These are phyloP conservation scores for Pharus latifolius DNA, from an alignment of 176 grass and related monocot genomes.

Conservation along the genomic window DNA sequence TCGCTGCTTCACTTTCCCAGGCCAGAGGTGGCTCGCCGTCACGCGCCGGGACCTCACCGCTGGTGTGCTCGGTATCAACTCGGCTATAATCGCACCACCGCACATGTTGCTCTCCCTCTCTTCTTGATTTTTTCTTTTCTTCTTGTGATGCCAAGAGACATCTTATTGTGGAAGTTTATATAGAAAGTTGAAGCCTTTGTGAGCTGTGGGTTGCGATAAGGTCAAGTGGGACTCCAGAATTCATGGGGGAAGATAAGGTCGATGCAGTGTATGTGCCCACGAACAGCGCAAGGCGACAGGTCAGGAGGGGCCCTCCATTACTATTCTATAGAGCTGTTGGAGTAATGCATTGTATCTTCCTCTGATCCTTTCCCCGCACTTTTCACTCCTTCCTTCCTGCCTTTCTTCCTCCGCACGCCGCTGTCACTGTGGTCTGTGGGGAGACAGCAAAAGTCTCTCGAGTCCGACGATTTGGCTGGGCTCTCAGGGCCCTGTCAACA, in stretches of 20 bases:
- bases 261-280: too few species aligned
- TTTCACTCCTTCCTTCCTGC: background rate
- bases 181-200: background rate
- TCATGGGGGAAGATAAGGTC: slow-evolving; percentile 16
- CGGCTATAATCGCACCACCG: slow-evolving; percentile 65
- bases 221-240: slow-evolving; percentile 8
- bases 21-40: slow-evolving; percentile 16
- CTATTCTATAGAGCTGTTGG: background rate
- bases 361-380: background rate
- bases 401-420: background rate
- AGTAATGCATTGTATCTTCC: slow-evolving; percentile 17
- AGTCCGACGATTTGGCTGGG: too few species aligned
- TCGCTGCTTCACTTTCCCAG: background rate
- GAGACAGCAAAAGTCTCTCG: too few species aligned
- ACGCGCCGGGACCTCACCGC: background rate
- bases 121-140: too few species aligned
- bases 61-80: slow-evolving; percentile 37
- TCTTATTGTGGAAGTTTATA: too few species aligned
- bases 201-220: background rate
- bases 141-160: too few species aligned
- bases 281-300: too few species aligned
- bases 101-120: slow-evolving; percentile 26
- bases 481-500: too few species aligned
- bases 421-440: background rate
- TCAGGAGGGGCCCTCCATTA: background rate